Percentiles rank a stretch among this genome's conserved stretches.
These are phyloP conservation scores for Graphiopsis chlorocephala DNA, from an alignment of 2,329 filamentous ascomycete genomes.

Conservation along the genomic window DNA sequence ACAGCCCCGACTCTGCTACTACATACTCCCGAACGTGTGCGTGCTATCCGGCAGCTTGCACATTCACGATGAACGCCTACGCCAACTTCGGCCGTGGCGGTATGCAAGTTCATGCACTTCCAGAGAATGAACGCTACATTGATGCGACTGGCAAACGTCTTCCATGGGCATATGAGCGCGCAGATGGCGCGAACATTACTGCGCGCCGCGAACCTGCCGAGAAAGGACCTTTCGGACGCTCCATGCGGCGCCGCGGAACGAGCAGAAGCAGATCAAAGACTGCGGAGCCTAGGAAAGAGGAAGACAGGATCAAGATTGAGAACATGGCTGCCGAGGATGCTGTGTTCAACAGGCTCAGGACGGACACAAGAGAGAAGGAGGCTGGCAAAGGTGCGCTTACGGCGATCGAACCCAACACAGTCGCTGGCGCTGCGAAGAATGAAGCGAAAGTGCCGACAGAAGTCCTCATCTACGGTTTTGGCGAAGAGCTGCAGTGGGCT, in stretches of 20 bases:
- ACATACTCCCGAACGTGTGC: background rate
- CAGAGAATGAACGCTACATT: slow-evolving; percentile 59
- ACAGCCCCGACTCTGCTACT: background rate
- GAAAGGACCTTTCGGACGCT: slow-evolving; percentile 60
- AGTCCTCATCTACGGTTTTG: slow-evolving; percentile 82
- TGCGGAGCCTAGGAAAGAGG: slow-evolving; percentile 57
- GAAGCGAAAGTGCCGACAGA: slow-evolving; percentile 63
- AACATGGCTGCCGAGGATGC: slow-evolving; percentile 47
- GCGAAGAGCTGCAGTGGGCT: slow-evolving; percentile 68
- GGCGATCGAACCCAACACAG: slow-evolving; percentile 27
- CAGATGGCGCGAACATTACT: slow-evolving; percentile 14
- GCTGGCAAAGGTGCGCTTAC: slow-evolving; percentile 27
- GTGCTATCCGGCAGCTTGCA: background rate
- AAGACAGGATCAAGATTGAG: slow-evolving; percentile 50
- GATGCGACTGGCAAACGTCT: slow-evolving; percentile 58
- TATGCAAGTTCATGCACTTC: slow-evolving; percentile 66
- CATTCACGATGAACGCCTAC: slow-evolving; percentile 10
- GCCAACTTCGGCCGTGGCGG: slow-evolving; percentile 24
- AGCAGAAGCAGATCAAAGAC: slow-evolving; percentile 50
- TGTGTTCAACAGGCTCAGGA: slow-evolving; percentile 40
- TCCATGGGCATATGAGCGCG: slow-evolving; percentile 59
- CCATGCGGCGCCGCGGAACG: slow-evolving; percentile 43
- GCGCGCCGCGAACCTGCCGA: slow-evolving; percentile 50
- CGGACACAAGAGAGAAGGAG: slow-evolving; percentile 30
- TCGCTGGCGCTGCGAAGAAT: slow-evolving; percentile 34